A percentile compares a stretch with the other conserved stretches of the same genome.
These are phyloP conservation scores for Agrocybe pediades DNA, from an alignment of 768 basidiomycete species.

Conservation along the genomic window DNA sequence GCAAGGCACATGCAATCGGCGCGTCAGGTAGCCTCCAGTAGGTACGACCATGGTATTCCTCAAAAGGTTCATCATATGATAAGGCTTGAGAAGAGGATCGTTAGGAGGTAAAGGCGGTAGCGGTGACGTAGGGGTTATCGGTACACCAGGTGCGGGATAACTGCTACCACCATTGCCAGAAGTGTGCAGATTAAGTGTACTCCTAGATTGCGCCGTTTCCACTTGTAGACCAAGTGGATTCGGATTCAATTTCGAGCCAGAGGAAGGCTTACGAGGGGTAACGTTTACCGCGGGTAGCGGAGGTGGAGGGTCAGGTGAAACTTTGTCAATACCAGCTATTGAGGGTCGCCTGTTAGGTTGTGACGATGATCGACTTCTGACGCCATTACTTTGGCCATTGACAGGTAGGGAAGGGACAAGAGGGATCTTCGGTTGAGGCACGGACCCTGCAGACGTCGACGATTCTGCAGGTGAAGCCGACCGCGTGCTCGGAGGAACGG, in stretches of 20 bases:
- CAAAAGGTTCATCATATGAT: slow-evolving; percentile 86
- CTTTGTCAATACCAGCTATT: slow-evolving; percentile 46
- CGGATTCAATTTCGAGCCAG: slow-evolving; percentile 60
- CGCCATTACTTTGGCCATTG: slow-evolving; percentile 34
- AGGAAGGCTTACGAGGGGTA: slow-evolving; percentile 59
- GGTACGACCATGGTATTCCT: slow-evolving; percentile 75
- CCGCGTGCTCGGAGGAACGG: slow-evolving; percentile 58
- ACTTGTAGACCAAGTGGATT: slow-evolving; percentile 33
- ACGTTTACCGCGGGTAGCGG: slow-evolving; percentile 50
- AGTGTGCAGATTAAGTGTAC: slow-evolving; percentile 4
- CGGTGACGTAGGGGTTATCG: slow-evolving; percentile 77
- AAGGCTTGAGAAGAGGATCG: slow-evolving; percentile 81
- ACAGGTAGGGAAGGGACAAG: too few species aligned
- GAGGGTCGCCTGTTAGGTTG: slow-evolving; percentile 78
- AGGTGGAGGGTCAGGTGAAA: slow-evolving; percentile 56
- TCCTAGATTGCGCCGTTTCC: slow-evolving; percentile 18
- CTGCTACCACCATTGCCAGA: slow-evolving; percentile 10
- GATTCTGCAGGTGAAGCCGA: slow-evolving; percentile 57
- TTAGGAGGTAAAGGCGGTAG: slow-evolving; percentile 72
- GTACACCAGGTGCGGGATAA: slow-evolving; percentile 38
- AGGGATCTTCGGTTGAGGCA: slow-evolving; percentile 36
- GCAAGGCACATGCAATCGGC: slow-evolving; percentile 81
- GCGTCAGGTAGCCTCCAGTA: slow-evolving; percentile 88
- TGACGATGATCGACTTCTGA: slow-evolving; percentile 69
- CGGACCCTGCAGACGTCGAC: slow-evolving; percentile 42